Percentiles rank a stretch among this genome's conserved stretches.
phyloP scores from a whole-genome alignment of 768 basidiomycete genomes.

The Rhizopogon vinicolor region DNA sequence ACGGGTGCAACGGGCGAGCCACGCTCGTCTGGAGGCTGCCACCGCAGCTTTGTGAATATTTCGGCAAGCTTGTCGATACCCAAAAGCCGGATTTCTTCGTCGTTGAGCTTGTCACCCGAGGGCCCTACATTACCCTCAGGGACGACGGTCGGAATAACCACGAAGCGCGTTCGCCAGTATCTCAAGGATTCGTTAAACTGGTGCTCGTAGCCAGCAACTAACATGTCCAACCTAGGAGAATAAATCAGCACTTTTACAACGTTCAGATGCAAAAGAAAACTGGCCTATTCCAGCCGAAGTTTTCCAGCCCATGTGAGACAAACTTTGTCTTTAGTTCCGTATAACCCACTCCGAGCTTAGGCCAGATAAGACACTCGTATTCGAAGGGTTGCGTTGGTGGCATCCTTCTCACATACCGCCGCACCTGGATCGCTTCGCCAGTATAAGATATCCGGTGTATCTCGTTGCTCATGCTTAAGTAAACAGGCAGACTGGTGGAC shows the following conservation, averaged over 20 bases:
- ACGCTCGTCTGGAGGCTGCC: conserved; percentile 50
- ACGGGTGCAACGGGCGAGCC: conserved; percentile 50
- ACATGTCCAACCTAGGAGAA: conserved; percentile 67
- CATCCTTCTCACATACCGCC: conserved; percentile 77
- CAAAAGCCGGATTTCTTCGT: conserved; percentile 82
- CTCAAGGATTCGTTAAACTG: conserved; percentile 77
- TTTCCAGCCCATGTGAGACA: conserved; percentile 71
- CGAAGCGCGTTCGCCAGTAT: conserved; percentile 92
- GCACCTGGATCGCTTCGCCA: conserved; percentile 86
- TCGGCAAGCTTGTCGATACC: conserved; percentile 93
- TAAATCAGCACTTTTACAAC: neutral
- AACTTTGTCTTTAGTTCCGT: conserved; percentile 75
- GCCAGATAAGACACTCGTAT: conserved; percentile 94
- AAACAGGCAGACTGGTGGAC: conserved; percentile 68
- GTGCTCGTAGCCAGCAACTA: conserved; percentile 78
- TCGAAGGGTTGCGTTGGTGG: conserved; percentile 56
- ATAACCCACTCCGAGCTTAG: conserved; percentile 83
- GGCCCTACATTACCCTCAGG: conserved; percentile 53
- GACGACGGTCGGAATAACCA: conserved; percentile 81
- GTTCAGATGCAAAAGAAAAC: conserved; percentile 9
- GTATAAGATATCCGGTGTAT: conserved; percentile 91
- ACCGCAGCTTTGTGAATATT: conserved; percentile 78
- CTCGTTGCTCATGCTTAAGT: conserved; percentile 92
- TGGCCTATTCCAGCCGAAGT: conserved; percentile 85
- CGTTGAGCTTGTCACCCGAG: conserved; percentile 70